These are phyloP conservation scores for Phalaenopsis aphrodite DNA, from an alignment of 106 monocot genomes.

Conservation along the genomic window DNA sequence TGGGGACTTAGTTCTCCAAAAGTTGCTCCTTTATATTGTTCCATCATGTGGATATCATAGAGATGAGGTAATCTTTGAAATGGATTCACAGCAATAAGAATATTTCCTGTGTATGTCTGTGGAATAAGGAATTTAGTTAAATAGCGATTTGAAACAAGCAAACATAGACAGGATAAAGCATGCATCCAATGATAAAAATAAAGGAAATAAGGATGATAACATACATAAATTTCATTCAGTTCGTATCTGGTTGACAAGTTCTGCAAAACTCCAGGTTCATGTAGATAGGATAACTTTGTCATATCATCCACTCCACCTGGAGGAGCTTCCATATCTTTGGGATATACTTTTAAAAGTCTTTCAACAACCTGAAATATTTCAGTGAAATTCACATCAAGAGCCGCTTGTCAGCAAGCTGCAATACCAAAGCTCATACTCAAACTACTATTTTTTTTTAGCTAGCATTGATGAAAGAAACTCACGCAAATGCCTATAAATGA, in stretches of 20 bases:
- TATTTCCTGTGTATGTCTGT: conserved; percentile 73
- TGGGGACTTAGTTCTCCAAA: conserved; percentile 68
- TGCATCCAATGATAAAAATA: not conserved
- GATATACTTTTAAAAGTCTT: conserved; percentile 46
- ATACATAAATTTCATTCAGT: conserved; percentile 75
- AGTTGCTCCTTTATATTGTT: conserved; percentile 61
- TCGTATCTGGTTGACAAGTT: conserved; percentile 60
- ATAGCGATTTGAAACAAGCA: not conserved
- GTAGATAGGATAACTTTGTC: conserved; percentile 80
- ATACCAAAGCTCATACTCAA: not conserved
- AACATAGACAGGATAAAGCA: not conserved
- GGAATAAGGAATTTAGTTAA: not conserved
- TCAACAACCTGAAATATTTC: conserved; percentile 23
- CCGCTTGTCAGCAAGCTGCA: not conserved
- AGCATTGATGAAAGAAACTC: not conserved
- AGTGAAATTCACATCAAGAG: not conserved
- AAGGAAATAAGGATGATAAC: conserved; percentile 12
- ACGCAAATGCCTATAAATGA: not conserved
- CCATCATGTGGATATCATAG: conserved; percentile 56
- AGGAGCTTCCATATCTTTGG: conserved; percentile 73
- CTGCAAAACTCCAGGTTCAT: conserved; percentile 80
- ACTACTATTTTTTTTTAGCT: not conserved
- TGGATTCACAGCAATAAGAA: conserved; percentile 70
- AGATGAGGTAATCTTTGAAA: conserved; percentile 71
- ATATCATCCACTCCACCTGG: conserved; percentile 80